Evolutionary conservation across 163 green algal species (phyloP).

Genomic region (Scenedesmus sp.): DNA sequence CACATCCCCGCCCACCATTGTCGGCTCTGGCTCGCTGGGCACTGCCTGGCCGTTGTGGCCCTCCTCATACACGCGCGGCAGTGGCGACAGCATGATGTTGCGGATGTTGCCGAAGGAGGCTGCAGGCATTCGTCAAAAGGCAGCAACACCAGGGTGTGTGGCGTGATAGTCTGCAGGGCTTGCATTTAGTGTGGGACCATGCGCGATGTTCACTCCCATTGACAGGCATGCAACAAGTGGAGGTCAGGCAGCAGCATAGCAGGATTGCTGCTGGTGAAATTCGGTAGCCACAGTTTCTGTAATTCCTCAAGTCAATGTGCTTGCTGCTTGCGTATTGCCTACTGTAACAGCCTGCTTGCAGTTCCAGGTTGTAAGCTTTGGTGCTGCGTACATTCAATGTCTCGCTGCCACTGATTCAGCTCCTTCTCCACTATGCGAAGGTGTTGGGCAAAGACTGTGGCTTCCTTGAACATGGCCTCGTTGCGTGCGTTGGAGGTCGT

Average conservation of each 20-base stretch:
- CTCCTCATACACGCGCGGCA: constrained; percentile 88
- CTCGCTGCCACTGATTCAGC: constrained; percentile 58
- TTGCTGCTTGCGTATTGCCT: not conserved
- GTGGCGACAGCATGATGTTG: constrained; percentile 78
- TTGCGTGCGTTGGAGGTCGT: constrained; percentile 85
- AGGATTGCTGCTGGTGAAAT: not conserved
- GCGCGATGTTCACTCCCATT: not conserved
- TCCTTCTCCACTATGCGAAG: constrained; percentile 84
- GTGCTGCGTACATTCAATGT: constrained; percentile 39
- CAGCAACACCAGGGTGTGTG: not conserved
- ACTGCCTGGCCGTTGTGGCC: constrained; percentile 75
- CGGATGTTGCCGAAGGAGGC: constrained; percentile 61
- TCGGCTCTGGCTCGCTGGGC: constrained; percentile 64
- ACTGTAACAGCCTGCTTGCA: not conserved
- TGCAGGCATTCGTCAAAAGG: constrained; percentile 13
- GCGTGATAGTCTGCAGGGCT: not conserved
- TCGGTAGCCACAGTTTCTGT: not conserved
- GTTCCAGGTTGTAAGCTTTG: not conserved
- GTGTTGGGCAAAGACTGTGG: constrained; percentile 81
- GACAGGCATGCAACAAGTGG: not conserved
- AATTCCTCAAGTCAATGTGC: not conserved
- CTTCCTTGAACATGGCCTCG: constrained; percentile 88
- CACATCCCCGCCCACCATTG: constrained; percentile 82
- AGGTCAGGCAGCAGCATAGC: not conserved
- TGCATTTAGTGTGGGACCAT: not conserved